Evolutionary conservation across 257 asterid species (phyloP), one percentile per base, ranked within the genome.

Genomic region (Voacanga thouarsii): DNA sequence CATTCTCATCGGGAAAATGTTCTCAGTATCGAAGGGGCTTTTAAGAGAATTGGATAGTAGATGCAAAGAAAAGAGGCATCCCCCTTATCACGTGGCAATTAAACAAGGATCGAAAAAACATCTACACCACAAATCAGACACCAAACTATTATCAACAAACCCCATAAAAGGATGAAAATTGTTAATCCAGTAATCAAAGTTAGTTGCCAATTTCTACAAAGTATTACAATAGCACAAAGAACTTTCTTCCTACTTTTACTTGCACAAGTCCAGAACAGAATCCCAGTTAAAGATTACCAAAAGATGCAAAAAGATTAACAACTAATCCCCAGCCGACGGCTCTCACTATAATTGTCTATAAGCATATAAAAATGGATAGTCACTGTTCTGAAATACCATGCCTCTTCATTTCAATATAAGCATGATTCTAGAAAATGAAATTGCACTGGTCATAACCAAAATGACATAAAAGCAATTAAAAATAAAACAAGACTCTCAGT

Each of bases 401-500:
- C 41, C 45, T 3, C 66, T 44, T 30, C 59, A 43, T 44, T 75
- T 43, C 53, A 16, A 50, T 60, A 37, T 26, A 28, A 43, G 75
- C 53, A 71, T 55, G 26, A 26, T 19, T 55, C 77, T 24, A 30
- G 28, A 44, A 33, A 55, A 12, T 55, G 51, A 73, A 73, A 12
- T 51, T 1, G 50, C 24, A 55, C 23, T 3, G 4, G 4, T 73
- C 37, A 33, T 75, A 33, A 59, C 51, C 41, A 14, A 2, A 45
- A 51, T 74, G 75, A 85, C 49, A 69, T 71, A 74, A 74, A 73
- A 75, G 45, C 77, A 71, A 15, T 47, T 33, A 0, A 71, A 75
- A 72, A 78, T 51, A 57, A 26, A 80, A 80, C 82, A 44, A 44
- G 56, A 65, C 47, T 44, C 80, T 79, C 76, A n/a, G 41, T 23